Percentiles rank a stretch among this genome's conserved stretches.
phyloP scores from a whole-genome alignment of 192 early-diverging fungal genomes.

The Pilaira anomala region DNA sequence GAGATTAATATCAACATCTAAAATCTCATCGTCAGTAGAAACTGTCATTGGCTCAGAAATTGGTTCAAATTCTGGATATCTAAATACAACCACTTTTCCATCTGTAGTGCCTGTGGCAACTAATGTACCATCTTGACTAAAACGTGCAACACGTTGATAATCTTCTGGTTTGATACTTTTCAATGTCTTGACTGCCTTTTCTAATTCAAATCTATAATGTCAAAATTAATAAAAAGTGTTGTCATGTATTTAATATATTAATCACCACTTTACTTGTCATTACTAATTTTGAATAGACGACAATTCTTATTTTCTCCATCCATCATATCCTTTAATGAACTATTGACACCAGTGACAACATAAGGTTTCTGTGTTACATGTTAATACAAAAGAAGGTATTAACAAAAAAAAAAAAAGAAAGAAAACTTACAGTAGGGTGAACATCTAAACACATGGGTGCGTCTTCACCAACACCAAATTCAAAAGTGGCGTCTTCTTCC shows the following conservation, averaged over 20 bases:
- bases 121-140: constrained; percentile 62
- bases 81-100: constrained; percentile 56
- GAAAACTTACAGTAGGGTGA: constrained; percentile 67
- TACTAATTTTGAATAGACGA: constrained; percentile 64
- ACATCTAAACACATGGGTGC: constrained; percentile 77
- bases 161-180: constrained; percentile 49
- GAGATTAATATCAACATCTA: constrained; percentile 65
- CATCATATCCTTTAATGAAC: constrained; percentile 53
- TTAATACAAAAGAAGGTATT: background rate
- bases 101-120: constrained; percentile 69
- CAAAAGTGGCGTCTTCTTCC: constrained; percentile 31
- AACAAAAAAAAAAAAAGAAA: background rate
- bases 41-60: constrained; percentile 59
- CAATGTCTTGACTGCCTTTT: constrained; percentile 41
- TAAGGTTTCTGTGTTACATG: constrained; percentile 44
- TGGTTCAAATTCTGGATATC: constrained; percentile 57
- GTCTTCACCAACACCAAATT: constrained; percentile 62
- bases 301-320: constrained; percentile 77
- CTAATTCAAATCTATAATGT: constrained; percentile 10
- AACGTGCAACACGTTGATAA: constrained; percentile 62
- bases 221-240: background rate
- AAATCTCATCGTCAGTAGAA: constrained; percentile 55
- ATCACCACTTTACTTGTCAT: constrained; percentile 25
- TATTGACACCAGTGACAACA: constrained; percentile 73
- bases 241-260: background rate